phyloP scores from a whole-genome alignment of 2,329 filamentous ascomycete genomes.

The Rutstroemia sydowiana region DNA sequence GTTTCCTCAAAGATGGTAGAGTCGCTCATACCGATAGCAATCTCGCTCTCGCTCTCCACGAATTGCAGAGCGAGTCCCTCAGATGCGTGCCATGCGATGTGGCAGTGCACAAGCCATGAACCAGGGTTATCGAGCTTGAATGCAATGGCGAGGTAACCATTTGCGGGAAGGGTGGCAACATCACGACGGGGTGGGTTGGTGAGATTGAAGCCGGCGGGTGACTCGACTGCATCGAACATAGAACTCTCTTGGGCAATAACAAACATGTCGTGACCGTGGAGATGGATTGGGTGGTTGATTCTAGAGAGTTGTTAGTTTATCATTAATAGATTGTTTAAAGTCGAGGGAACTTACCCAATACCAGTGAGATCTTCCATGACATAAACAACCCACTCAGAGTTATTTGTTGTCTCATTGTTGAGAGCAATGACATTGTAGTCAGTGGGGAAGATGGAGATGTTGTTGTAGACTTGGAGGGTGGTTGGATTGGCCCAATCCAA shows the following conservation, averaged over 20 bases:
- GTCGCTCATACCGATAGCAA: constrained; percentile 15
- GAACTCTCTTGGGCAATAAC: constrained; percentile 39
- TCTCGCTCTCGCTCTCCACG: constrained; percentile 31
- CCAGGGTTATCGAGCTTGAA: constrained; percentile 30
- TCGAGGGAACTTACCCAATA: constrained; percentile 15
- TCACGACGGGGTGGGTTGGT: constrained; percentile 47
- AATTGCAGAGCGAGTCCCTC: constrained; percentile 47
- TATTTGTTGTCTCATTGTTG: constrained; percentile 22
- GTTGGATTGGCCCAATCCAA: constrained; percentile 43
- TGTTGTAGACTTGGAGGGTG: constrained; percentile 28
- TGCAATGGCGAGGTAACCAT: constrained; percentile 26
- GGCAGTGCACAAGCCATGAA: constrained; percentile 31
- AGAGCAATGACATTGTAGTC: constrained; percentile 25
- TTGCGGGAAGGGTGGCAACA: constrained; percentile 38
- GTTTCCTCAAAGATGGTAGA: constrained; percentile 14
- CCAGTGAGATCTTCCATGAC: constrained; percentile 24
- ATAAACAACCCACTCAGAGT: constrained; percentile 20
- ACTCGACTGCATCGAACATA: constrained; percentile 29
- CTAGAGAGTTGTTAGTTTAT: background rate
- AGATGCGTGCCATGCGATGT: constrained; percentile 45
- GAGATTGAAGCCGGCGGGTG: constrained; percentile 26
- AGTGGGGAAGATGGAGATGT: constrained; percentile 25
- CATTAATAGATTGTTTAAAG: background rate
- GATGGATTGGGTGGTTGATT: constrained; percentile 33
- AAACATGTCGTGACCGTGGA: constrained; percentile 46